Percentiles rank a stretch among this genome's conserved stretches.
Evolutionary conservation across 169 alveolate species (phyloP).

Genomic region (Babesia gibsoni): DNA sequence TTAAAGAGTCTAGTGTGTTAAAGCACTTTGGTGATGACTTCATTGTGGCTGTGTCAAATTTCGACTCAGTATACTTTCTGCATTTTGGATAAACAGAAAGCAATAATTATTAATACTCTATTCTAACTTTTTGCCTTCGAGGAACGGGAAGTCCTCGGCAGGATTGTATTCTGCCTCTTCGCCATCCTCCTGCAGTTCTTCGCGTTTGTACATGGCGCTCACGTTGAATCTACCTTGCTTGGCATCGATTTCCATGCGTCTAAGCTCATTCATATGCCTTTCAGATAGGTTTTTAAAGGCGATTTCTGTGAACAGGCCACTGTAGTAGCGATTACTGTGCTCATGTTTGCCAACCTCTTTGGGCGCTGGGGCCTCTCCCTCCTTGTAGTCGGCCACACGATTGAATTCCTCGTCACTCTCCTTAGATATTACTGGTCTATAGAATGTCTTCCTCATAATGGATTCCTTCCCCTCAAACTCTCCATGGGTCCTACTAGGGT

Average conservation of each 20-base stretch:
- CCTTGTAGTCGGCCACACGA: constrained; percentile 32
- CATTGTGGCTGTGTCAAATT: constrained; percentile 6
- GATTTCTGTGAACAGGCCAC: constrained; percentile 45
- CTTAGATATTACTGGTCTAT: neutral
- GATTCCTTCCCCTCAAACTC: constrained; percentile 38
- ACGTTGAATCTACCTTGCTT: constrained; percentile 32
- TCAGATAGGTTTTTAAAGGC: constrained; percentile 13
- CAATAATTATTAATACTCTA: neutral
- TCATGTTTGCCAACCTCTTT: constrained; percentile 1
- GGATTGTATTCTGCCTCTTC: neutral
- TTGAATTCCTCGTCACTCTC: constrained; percentile 2
- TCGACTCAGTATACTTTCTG: constrained; percentile 2
- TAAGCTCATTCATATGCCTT: constrained; percentile 23
- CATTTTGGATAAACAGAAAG: neutral
- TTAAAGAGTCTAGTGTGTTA: too few relatives aligned
- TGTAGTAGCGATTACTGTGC: constrained; percentile 26
- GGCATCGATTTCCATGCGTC: constrained; percentile 40
- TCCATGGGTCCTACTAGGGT: constrained; percentile 41
- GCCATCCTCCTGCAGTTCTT: neutral
- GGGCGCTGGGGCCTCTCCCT: neutral
- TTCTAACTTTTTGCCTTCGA: neutral
- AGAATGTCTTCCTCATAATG: constrained; percentile 5
- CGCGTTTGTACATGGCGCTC: neutral
- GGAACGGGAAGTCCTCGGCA: neutral
- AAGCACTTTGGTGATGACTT: neutral